phyloP scores from a whole-genome alignment of 2,329 filamentous ascomycete species.

The Pseudohalonectria lignicola region DNA sequence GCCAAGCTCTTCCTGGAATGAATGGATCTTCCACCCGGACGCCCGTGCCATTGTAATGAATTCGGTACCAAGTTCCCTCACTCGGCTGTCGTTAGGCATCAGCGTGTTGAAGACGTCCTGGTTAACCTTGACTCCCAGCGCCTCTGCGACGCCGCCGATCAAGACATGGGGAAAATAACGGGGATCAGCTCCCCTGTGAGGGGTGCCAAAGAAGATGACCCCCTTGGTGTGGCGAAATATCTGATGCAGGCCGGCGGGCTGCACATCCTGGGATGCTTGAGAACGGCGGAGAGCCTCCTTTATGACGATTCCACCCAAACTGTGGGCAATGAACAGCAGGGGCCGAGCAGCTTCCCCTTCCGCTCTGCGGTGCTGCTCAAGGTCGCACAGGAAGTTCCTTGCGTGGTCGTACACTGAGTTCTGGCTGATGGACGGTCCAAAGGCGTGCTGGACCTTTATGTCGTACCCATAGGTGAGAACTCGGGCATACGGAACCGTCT shows the following conservation, averaged over 20 bases:
- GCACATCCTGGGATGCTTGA: slow-evolving; percentile 1
- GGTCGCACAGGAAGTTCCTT: slow-evolving; percentile 18
- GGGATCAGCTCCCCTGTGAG: slow-evolving; percentile 16
- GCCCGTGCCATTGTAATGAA: slow-evolving; percentile 16
- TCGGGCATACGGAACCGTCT: not conserved
- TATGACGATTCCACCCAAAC: no score
- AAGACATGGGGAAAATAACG: slow-evolving; percentile 10
- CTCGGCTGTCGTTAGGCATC: slow-evolving; percentile 19
- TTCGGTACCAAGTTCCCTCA: slow-evolving; percentile 18
- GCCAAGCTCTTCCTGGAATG: slow-evolving; percentile 19
- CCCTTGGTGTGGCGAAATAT: slow-evolving; percentile 13
- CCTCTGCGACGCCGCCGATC: slow-evolving; percentile 5
- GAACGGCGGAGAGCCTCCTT: slow-evolving; percentile 14
- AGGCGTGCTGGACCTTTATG: slow-evolving; percentile 13
- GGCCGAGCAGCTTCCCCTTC: slow-evolving; percentile 9
- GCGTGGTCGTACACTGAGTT: slow-evolving; percentile 21
- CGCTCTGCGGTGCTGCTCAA: slow-evolving; percentile 16
- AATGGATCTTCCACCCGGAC: slow-evolving; percentile 19
- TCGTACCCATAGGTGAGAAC: slow-evolving; percentile 18
- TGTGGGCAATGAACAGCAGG: slow-evolving; percentile 17
- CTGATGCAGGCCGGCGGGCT: slow-evolving; percentile 5
- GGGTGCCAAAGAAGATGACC: slow-evolving; percentile 22
- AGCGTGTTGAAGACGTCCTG: slow-evolving; percentile 20
- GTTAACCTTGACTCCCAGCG: slow-evolving; percentile 15
- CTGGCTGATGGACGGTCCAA: slow-evolving; percentile 11